phyloP scores from a whole-genome alignment of 2,329 filamentous ascomycete species.

The Cryoendolithus antarcticus region DNA sequence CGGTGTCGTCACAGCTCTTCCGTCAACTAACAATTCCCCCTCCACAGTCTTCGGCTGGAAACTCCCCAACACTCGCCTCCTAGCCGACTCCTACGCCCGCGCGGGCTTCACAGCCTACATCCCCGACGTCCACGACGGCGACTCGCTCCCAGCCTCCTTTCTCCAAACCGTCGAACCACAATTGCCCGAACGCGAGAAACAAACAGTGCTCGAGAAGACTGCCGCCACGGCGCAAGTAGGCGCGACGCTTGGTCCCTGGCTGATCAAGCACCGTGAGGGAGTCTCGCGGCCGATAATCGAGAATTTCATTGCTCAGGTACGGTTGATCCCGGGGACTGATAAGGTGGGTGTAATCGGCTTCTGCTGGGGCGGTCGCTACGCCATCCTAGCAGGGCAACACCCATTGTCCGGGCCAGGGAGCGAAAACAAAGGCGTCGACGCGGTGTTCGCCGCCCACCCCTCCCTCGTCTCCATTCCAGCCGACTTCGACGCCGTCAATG shows the following conservation, averaged over 20 bases:
- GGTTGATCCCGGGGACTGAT: constrained; percentile 27
- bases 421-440: constrained; percentile 26
- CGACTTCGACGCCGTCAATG: constrained; percentile 29
- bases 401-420: constrained; percentile 14
- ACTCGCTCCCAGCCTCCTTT: constrained; percentile 28
- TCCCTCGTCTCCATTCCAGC: constrained; percentile 29
- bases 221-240: constrained; percentile 29
- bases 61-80: constrained; percentile 33
- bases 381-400: constrained; percentile 22
- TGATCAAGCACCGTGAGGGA: constrained; percentile 31
- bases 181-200: constrained; percentile 26
- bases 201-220: constrained; percentile 28
- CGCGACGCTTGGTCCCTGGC: constrained; percentile 31
- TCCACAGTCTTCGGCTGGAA: constrained; percentile 34
- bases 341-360: constrained; percentile 36
- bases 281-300: constrained; percentile 32
- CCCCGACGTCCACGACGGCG: constrained; percentile 31
- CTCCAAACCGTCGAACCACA: constrained; percentile 30
- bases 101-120: constrained; percentile 35
- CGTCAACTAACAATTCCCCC: neutral
- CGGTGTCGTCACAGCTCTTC: constrained; percentile 16
- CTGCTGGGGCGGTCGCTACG: constrained; percentile 35
- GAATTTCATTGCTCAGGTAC: constrained; percentile 29
- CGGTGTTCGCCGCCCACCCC: constrained; percentile 31
- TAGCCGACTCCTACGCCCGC: constrained; percentile 37